These are phyloP conservation scores for Diplodia scrobiculata DNA, from an alignment of 2,329 filamentous ascomycete genomes.

Conservation along the genomic window DNA sequence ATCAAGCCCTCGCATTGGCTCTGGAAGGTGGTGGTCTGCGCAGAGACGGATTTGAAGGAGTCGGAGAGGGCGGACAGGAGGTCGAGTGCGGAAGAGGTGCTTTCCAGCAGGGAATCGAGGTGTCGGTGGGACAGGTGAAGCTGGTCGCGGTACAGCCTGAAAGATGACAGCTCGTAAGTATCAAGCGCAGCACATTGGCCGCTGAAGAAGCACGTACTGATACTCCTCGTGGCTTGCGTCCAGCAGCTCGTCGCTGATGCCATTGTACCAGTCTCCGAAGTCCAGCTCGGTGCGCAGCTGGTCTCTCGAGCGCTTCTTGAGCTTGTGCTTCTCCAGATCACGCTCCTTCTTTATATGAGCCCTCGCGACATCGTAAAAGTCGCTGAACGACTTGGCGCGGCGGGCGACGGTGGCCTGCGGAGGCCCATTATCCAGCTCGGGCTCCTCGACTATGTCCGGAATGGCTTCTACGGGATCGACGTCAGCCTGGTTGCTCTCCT, in stretches of 20 bases:
- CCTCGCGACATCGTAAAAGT: constrained; percentile 68
- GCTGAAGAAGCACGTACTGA: constrained; percentile 57
- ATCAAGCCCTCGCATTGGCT: constrained; percentile 87
- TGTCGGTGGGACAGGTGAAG: constrained; percentile 78
- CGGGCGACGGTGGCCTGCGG: constrained; percentile 66
- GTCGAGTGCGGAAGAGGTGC: constrained; percentile 73
- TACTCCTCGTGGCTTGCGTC: constrained; percentile 85
- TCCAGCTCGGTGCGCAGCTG: constrained; percentile 61
- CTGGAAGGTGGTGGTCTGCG: constrained; percentile 90
- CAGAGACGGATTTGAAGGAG: constrained; percentile 84
- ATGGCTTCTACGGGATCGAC: constrained; percentile 59
- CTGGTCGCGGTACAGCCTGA: constrained; percentile 76
- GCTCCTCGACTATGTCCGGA: constrained; percentile 61
- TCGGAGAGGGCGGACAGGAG: constrained; percentile 77
- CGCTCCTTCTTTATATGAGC: constrained; percentile 60
- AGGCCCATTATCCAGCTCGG: constrained; percentile 59
- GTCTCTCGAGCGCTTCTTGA: constrained; percentile 45
- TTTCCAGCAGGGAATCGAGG: constrained; percentile 74
- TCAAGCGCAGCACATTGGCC: background rate
- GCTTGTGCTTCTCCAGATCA: constrained; percentile 46
- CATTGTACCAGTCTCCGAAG: constrained; percentile 61
- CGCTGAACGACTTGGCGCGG: constrained; percentile 75
- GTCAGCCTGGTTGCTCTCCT: constrained; percentile 61
- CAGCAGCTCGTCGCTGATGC: constrained; percentile 67
- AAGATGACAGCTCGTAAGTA: constrained; percentile 26